phyloP scores from a whole-genome alignment of 2,329 filamentous ascomycete species.

The Penicillium sp. region DNA sequence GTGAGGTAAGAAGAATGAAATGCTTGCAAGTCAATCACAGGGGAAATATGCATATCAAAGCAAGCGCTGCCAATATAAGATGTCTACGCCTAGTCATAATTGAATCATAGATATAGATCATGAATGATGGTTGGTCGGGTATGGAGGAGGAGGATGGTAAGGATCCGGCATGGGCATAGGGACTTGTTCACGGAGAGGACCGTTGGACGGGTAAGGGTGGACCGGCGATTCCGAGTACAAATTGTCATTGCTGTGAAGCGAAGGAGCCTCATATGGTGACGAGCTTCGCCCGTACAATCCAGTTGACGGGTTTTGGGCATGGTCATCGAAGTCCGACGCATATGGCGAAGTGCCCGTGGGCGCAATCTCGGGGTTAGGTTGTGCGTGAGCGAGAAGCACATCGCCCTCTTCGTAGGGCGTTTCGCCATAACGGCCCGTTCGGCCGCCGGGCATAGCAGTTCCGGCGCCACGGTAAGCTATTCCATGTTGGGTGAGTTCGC shows the following conservation, averaged over 20 bases:
- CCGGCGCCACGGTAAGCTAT: constrained; percentile 32
- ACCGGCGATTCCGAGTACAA: constrained; percentile 1
- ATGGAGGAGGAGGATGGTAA: constrained; percentile 28
- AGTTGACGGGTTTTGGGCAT: constrained; percentile 13
- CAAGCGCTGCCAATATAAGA: not conserved
- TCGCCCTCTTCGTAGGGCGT: constrained; percentile 37
- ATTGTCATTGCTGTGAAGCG: constrained; percentile 12
- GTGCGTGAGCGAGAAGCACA: constrained; percentile 40
- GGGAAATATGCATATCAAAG: not conserved
- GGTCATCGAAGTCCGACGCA: constrained; percentile 19
- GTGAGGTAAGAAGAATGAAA: constrained; percentile 12
- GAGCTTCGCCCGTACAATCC: constrained; percentile 14
- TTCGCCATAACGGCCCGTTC: constrained; percentile 23
- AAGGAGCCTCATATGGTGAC: constrained; percentile 16
- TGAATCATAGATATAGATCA: constrained; percentile 11
- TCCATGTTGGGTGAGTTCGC: constrained; percentile 9
- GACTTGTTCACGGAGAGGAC: constrained; percentile 28
- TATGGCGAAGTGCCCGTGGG: constrained; percentile 20
- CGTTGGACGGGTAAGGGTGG: constrained; percentile 21
- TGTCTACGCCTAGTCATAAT: constrained; percentile 1
- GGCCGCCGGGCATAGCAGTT: constrained; percentile 19
- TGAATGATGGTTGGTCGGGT: constrained; percentile 21
- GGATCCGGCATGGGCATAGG: constrained; percentile 34
- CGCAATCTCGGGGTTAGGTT: constrained; percentile 34
- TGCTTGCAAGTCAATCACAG: not conserved